Percentiles rank a stretch among this genome's conserved stretches.
Conservation (phyloP, 495 filamentous ascomycete species). For the Penicillium lividum region DNA sequence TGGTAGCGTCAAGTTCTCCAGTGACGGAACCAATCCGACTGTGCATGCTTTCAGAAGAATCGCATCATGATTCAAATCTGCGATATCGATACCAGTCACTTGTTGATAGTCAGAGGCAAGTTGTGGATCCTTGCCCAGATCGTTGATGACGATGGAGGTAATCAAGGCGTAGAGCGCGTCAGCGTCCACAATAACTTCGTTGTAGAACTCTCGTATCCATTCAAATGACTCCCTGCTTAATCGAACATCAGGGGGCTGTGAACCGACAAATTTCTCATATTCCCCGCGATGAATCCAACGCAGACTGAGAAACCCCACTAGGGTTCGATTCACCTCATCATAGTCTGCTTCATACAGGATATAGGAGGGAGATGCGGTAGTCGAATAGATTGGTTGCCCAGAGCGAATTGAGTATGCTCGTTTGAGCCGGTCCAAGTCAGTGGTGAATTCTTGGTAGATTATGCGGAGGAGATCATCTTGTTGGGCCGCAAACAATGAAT, state of each 20-base stretch:
- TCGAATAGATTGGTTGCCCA: background rate
- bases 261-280: constrained; percentile 19
- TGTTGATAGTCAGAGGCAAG: constrained; percentile 26
- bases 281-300: constrained; percentile 20
- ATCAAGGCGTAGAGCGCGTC: constrained; percentile 35
- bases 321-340: constrained; percentile 23
- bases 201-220: constrained; percentile 22
- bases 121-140: constrained; percentile 41
- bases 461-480: constrained; percentile 11
- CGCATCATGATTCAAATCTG: constrained; percentile 35
- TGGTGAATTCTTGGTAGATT: constrained; percentile 15
- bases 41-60: constrained; percentile 36
- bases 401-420: constrained; percentile 26
- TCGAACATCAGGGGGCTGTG: constrained; percentile 10
- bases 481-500: constrained; percentile 9
- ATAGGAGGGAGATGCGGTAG: constrained; percentile 13
- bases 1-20: constrained; percentile 24
- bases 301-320: constrained; percentile 21
- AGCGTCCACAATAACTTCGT: constrained; percentile 10
- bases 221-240: constrained; percentile 23
- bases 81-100: constrained; percentile 28
- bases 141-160: constrained; percentile 39
- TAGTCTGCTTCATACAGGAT: constrained; percentile 20
- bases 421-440: constrained; percentile 20
- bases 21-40: constrained; percentile 25